phyloP scores from a whole-genome alignment of 805 yeast species.

The Starmerella apicola region DNA sequence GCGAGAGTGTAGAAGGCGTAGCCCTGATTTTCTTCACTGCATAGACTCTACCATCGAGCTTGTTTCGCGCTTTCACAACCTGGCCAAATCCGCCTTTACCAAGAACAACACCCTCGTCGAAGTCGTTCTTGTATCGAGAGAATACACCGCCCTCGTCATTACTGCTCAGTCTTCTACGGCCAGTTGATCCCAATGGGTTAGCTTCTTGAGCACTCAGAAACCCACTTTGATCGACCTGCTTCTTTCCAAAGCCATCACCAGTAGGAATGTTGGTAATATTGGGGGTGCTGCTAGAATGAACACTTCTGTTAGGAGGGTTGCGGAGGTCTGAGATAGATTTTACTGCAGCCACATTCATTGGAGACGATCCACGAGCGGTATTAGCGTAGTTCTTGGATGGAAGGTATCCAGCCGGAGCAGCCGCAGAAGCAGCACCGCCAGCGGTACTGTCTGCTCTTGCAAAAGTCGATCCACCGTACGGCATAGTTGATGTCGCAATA shows the following conservation, averaged over 20 bases:
- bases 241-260: background rate
- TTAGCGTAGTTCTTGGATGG: too few relatives aligned
- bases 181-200: background rate
- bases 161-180: constrained; percentile 10
- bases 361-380: background rate
- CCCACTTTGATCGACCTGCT: too few relatives aligned
- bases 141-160: constrained; percentile 18
- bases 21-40: constrained; percentile 89
- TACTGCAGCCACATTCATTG: too few relatives aligned
- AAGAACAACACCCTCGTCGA: constrained; percentile 81
- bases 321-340: too few relatives aligned
- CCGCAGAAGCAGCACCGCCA: background rate
- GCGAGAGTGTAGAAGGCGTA: constrained; percentile 37
- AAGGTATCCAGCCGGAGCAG: too few relatives aligned
- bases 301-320: too few relatives aligned
- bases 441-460: background rate
- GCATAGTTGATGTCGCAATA: background rate
- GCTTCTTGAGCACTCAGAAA: background rate
- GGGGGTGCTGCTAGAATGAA: background rate
- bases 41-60: constrained; percentile 86
- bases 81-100: constrained; percentile 98
- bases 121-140: constrained; percentile 82
- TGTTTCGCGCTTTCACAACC: constrained; percentile 90
- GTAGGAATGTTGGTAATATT: background rate
- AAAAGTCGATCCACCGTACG: background rate